Conservation (phyloP, 2,329 filamentous ascomycete species). For the Colletotrichum gloeosporioides region DNA sequence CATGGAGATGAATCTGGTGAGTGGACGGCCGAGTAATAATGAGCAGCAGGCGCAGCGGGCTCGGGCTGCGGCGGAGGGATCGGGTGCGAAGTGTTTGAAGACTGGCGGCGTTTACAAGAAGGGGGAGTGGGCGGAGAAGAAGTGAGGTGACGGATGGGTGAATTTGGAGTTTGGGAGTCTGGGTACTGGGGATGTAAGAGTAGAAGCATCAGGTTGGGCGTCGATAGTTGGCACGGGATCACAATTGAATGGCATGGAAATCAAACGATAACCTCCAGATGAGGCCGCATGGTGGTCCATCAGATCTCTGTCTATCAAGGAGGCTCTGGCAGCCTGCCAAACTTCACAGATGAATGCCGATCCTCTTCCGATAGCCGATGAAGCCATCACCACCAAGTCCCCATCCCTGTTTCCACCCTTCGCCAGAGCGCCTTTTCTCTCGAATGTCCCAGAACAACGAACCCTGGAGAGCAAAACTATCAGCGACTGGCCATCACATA, state of each 20-base stretch:
- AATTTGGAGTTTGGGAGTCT: neutral
- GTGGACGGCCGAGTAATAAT: neutral
- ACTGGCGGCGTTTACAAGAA: neutral
- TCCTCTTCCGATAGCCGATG: neutral
- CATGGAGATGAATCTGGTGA: neutral
- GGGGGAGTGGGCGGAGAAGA: neutral
- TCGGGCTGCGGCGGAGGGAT: neutral
- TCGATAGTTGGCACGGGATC: neutral
- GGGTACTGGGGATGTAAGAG: neutral
- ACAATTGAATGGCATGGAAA: neutral
- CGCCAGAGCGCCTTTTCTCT: neutral
- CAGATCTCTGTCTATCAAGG: neutral
- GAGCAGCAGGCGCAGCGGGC: neutral
- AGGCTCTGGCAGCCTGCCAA: neutral
- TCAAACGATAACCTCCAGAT: fast-evolving
- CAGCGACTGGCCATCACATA: no score
- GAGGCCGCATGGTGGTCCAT: neutral
- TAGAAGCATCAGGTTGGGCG: neutral
- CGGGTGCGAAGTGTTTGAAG: neutral
- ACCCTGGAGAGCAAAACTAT: conserved; percentile 30
- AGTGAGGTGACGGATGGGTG: neutral
- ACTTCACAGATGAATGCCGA: neutral
- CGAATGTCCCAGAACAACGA: conserved; percentile 24
- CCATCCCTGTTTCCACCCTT: conserved; percentile 11
- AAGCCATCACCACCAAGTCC: conserved; percentile 1